These are phyloP conservation scores for Gossypium schwendimanii DNA, from an alignment of 441 rosid genomes.

Conservation along the genomic window DNA sequence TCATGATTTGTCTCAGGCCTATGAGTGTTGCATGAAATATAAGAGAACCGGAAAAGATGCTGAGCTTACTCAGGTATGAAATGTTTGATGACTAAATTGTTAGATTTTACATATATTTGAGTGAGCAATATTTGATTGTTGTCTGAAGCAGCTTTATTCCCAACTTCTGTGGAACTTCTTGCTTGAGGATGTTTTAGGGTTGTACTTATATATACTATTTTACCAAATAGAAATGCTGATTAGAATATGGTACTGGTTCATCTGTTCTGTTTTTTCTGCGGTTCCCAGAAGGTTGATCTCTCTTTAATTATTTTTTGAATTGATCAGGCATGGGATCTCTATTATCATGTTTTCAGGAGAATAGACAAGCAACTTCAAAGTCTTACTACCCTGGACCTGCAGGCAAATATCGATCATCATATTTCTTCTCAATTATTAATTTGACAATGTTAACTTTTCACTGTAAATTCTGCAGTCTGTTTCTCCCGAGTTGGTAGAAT, in stretches of 20 bases:
- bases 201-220: background rate
- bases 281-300: background rate
- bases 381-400: conserved; percentile 88
- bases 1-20: conserved; percentile 87
- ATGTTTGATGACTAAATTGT: background rate
- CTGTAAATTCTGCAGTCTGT: conserved; percentile 53
- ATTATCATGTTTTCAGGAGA: conserved; percentile 90
- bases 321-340: conserved; percentile 97
- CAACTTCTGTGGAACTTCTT: background rate
- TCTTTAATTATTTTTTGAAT: conserved; percentile 20
- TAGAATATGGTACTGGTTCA: background rate
- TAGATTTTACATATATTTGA: background rate
- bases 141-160: background rate
- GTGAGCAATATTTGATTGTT: background rate
- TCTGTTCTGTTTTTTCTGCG: background rate
- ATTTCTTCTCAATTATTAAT: conserved; percentile 11
- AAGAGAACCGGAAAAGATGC: conserved; percentile 91
- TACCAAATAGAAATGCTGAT: background rate
- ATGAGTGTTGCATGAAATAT: conserved; percentile 88
- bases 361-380: conserved; percentile 93
- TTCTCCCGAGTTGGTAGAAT: conserved; percentile 88
- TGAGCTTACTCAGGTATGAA: conserved; percentile 88
- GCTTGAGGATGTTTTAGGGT: background rate
- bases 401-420: conserved; percentile 38
- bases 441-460: conserved; percentile 23